Evolutionary conservation across 1,139 yeast genomes (phyloP), one percentile per base, ranked within the genome.

Genomic region (Yamadazyma jaroonii): DNA sequence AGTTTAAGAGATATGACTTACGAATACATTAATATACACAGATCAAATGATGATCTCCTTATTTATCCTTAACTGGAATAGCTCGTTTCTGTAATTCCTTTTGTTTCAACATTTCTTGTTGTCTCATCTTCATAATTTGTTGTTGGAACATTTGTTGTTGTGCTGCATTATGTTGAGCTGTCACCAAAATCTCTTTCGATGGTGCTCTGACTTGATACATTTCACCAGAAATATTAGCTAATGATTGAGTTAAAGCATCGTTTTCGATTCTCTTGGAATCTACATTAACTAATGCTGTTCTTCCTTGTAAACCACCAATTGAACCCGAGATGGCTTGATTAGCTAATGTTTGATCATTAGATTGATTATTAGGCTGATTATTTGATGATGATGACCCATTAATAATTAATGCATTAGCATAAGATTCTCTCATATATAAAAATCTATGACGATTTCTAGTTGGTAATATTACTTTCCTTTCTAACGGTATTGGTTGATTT

Each of bases 401-500:
- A 22, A 62, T 62, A 6, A 79, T 64, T 17, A 78, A 63, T 3
- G 81, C 79, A 47, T 74, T 71, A 3, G 90, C 89, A 62, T 84
- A 83, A 71, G 84, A 81, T 55, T 84, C 92, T 49, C 97, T 73
- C 83, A 87, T 84, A 45, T 89, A 76, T 44, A 89, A 70, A 52
- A 85, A 87, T 40, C 79, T 73, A 32, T 82, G 82, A 47, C 95
- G 78, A 43, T 78, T 64, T 38, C 87, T 72, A 1, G 83, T 74
- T 2, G 96, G 90, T 50, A 85, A 65, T 9, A 88, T 56, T 9
- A 83, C 83, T 40, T 79, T 80, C 31, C 89, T 65, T 54, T 90
- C 97, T 42, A 90, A 62, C 1, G 97, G 97, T 43, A 84, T 70
- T 3, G 96, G 90, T 43, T 77, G 74, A 31, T 89, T 83, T 49